Conservation (phyloP, 306 rosid genomes). For the Prunus fruticosa region DNA sequence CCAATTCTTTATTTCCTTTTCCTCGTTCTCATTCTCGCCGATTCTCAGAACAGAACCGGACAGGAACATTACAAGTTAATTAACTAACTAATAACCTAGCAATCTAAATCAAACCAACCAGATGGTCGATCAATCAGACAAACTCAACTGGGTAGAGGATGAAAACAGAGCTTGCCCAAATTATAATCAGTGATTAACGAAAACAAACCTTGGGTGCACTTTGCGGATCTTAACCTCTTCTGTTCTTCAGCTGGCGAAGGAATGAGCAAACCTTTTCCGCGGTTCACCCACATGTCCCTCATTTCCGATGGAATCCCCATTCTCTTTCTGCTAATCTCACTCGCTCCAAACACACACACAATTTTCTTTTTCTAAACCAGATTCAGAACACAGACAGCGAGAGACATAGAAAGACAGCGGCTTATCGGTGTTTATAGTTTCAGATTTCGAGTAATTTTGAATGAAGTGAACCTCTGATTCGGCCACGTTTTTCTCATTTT, state of each 20-base stretch:
- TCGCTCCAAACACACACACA: background rate
- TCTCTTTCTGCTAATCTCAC: background rate
- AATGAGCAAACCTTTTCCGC: constrained; percentile 36
- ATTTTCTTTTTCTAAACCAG: background rate
- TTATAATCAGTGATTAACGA: background rate
- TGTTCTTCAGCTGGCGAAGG: constrained; percentile 73
- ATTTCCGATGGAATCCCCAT: constrained; percentile 77
- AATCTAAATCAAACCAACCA: background rate
- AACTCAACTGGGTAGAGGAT: too few relatives aligned
- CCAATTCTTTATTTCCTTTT: background rate
- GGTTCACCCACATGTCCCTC: constrained; percentile 47
- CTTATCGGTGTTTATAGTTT: background rate
- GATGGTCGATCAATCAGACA: background rate
- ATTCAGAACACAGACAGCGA: background rate
- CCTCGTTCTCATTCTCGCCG: too few relatives aligned
- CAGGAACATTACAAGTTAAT: background rate
- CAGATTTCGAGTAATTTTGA: background rate
- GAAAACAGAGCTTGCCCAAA: background rate
- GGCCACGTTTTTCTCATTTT: background rate
- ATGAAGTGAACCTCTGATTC: background rate
- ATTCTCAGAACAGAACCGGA: too few relatives aligned
- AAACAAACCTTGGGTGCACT: constrained; percentile 51
- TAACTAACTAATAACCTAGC: background rate
- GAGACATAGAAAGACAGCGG: background rate
- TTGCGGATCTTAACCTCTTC: constrained; percentile 40